Base-by-base conservation (phyloP, 2,329 filamentous ascomycete species). In the Waltergamsia citrina region DNA sequence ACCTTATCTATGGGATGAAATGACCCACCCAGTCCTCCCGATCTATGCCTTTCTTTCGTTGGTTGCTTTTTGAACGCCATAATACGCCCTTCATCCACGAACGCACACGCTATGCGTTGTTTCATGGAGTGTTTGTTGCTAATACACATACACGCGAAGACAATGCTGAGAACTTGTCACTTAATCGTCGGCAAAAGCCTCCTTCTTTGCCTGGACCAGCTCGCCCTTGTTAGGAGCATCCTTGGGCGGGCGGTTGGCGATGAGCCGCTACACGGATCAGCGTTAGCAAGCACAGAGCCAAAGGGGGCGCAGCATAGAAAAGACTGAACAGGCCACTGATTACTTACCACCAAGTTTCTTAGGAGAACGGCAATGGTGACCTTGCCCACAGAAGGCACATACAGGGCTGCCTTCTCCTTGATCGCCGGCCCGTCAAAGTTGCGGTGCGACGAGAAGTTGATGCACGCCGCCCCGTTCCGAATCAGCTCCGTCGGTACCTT, bases 401-500 rank as follows among this genome's bases (percentile, higher is more conserved):
- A 98, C 49, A 98, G 94, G 5, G 86, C 87, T 3, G 92, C 92
- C 65, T 88, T 94, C 56, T 95, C 84, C 63, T 94, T 96, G 45
- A 96, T 78, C 31, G 84, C 83, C 0, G 82, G 78, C 2, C 71
- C 71, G 40, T 81, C 80, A 59, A 96, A 96, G 63, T 98, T 96
- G 66, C 88, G 85, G 59, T 84, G 86, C 33, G 85, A 94, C 7
- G 87, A 93, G 57, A 98, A 96, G 63, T 98, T 98, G 65, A 98
- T 88, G 69, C 92, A 98, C n/a, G 94, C 85, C 20, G 85, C 88
- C 31, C 92, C 92, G 37, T 94, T 85, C 30, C 86, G 76, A 49
- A 98, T 69, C 41, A 92, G 65, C 33, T 85, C 74, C 4, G 81
- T 82, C 6, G 88, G 85, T 18, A 98, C 83, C 67, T 96, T 95